Base-by-base conservation (phyloP, 768 basidiomycete species). In the Gymnopilus junonius region DNA sequence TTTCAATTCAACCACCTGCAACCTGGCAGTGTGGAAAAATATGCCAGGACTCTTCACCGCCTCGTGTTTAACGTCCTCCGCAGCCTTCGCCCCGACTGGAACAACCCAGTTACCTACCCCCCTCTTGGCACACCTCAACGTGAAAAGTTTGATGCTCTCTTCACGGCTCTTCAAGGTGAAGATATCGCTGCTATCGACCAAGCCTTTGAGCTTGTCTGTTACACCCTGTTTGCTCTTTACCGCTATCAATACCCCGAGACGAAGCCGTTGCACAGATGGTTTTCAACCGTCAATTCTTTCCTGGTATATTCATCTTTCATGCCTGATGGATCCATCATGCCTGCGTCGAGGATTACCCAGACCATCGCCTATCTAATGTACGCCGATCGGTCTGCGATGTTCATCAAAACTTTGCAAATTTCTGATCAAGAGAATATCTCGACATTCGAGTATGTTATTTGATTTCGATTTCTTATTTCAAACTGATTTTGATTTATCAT, bases 251-350 rank as follows among this genome's bases (percentile, higher is more conserved):
- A 63, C 17, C 46, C 23, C 0, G 40, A 37, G 21, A 62, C 53
- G 25, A 12, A 17, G 1, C 1, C 23, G 3, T n/a, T 40, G 14
- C 12, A 20, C 8, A 58, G 43, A n/a, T 65, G 60, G 27, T 65
- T 65, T 37, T 63, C 64, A 0, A 61, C 67, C 3, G 58, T 60
- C 17, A 63, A 39, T n/a, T 27, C 25, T 5, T 68, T 63, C 35
- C 23, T 63, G 0, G 55, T 61, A 1, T 58, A 58, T 15, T 21
- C 29, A 5, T 60, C 55, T 11, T 8, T 67, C 4, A 42, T n/a
- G 7, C 46, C 42, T 27, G 27, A 34, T 3, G 64, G 58, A 3
- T 21, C 15, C 8, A 60, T 62, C 20, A 17, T 40, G 3, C 37
- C 8, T 4, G 29, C 58, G 0, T 58, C 62, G 2, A 40, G 31